These are phyloP conservation scores for Tetradesmus obliquus DNA, from an alignment of 139 green algal species.

Conservation along the genomic window DNA sequence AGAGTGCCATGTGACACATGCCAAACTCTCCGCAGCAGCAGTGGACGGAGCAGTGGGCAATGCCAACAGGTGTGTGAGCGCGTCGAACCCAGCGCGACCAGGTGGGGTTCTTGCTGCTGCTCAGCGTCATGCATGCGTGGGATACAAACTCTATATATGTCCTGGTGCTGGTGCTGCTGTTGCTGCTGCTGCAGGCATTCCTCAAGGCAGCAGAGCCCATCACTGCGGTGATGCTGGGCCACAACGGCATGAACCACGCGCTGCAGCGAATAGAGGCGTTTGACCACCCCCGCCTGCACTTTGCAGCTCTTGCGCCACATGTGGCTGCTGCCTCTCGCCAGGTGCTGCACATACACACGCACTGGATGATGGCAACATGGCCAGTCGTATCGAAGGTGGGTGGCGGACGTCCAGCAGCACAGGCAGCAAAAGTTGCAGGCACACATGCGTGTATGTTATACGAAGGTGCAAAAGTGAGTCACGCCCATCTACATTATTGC, in stretches of 20 bases:
- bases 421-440: neutral
- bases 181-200: conserved; percentile 35
- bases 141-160: too few species aligned
- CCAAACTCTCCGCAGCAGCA: too few species aligned
- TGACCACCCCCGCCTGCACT: conserved; percentile 28
- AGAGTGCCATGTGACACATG: too few species aligned
- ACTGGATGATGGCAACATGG: conserved; percentile 45
- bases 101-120: neutral
- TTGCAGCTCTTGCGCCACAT: conserved; percentile 44
- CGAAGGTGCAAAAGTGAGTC: neutral
- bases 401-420: neutral
- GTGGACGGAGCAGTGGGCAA: too few species aligned
- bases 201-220: conserved; percentile 39
- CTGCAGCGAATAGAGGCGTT: conserved; percentile 34
- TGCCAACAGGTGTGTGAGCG: too few species aligned
- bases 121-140: neutral
- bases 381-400: conserved; percentile 10
- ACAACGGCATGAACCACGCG: conserved; percentile 47
- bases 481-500: neutral
- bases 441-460: neutral
- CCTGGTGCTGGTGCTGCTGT: neutral
- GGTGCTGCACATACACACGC: conserved; percentile 27
- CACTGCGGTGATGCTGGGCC: conserved; percentile 38
- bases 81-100: too few species aligned
- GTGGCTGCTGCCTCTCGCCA: conserved; percentile 14